Conservation (phyloP, 2,329 filamentous ascomycete species). For the Aureobasidium sp. region DNA sequence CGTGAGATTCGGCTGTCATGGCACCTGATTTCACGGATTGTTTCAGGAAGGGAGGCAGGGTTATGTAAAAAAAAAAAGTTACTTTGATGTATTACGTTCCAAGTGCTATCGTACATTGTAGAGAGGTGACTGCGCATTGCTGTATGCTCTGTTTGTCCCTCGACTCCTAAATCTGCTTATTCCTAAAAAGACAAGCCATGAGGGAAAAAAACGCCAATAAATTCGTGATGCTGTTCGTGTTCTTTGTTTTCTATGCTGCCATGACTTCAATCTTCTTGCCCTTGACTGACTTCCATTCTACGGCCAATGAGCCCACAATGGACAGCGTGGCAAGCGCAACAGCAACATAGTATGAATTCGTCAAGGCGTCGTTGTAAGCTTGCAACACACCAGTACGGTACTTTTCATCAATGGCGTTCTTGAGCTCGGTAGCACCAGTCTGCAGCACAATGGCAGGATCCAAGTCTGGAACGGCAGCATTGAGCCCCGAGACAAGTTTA, state of each 20-base stretch:
- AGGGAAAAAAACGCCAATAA: background rate
- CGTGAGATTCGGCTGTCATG: too few relatives aligned
- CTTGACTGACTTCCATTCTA: slow-evolving; percentile 63
- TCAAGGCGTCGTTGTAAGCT: slow-evolving; percentile 57
- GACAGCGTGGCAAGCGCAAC: slow-evolving; percentile 47
- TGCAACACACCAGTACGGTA: slow-evolving; percentile 47
- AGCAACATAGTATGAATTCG: slow-evolving; percentile 52
- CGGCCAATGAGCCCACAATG: slow-evolving; percentile 45
- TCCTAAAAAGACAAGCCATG: too few relatives aligned
- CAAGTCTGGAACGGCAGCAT: slow-evolving; percentile 33
- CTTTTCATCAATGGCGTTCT: slow-evolving; percentile 41
- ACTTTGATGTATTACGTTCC: too few relatives aligned
- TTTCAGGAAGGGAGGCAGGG: too few relatives aligned
- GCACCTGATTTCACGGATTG: too few relatives aligned
- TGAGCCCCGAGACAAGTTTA: slow-evolving; percentile 35
- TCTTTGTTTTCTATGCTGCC: slow-evolving; percentile 17
- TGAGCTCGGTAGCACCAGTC: slow-evolving; percentile 52
- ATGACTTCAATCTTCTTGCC: slow-evolving; percentile 33
- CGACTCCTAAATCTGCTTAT: too few relatives aligned
- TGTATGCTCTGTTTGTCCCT: too few relatives aligned
- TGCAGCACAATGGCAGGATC: slow-evolving; percentile 35
- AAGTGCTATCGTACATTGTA: too few relatives aligned
- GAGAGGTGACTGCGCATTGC: too few relatives aligned
- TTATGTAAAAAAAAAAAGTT: too few relatives aligned
- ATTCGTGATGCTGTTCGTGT: background rate